Base-by-base conservation (phyloP, 2,329 filamentous ascomycete genomes). In the Cordyceps javanica region DNA sequence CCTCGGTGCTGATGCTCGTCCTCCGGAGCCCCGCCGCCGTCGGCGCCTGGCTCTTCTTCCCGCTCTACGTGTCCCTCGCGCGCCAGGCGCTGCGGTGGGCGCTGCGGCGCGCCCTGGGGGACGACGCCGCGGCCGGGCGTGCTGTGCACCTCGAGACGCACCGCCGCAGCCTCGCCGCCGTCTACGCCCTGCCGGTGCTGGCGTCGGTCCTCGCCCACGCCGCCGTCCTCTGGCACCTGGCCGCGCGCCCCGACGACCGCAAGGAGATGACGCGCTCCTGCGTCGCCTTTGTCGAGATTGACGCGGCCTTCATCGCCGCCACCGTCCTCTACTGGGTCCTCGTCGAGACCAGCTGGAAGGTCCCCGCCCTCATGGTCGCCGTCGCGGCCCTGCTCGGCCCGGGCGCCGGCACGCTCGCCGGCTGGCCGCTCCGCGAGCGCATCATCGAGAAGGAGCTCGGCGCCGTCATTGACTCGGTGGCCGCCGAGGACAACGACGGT, bases 271-370 rank as follows among this genome's bases (percentile, higher is more conserved):
- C 80, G n/a, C 72, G 73, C 36, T 73, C 75, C 13, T 73, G 72
- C 0, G 65, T 77, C 51, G 68, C 67, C 48, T 76, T 80, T 54
- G 72, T 82, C 55, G 72, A 75, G 64, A 73, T 82, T 48, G 73
- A 82, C 60, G 61, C 71, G 6, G 66, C 73, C 25, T 79, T 76
- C 60, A 69, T 80, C 45, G 70, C 67, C 2, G 67, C 76, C 62
- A 80, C 79, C 1, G 74, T 80, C 5, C 61, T 81, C 32, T 82
- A 82, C 65, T 82, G 79, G 79, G 67, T 82, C 34, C 66, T 81
- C 39, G 76, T 78, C 16, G 80, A 82, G 65, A 74, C 75, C 0
- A 78, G 79, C 19, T 75, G 75, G 72, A 66, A 68, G 32, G 71
- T 68, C 19, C 72, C 70, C 3, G 60, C 70, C 9, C 70, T 67